phyloP scores from a whole-genome alignment of 768 basidiomycete genomes.

The Pleurotus sapidus region DNA sequence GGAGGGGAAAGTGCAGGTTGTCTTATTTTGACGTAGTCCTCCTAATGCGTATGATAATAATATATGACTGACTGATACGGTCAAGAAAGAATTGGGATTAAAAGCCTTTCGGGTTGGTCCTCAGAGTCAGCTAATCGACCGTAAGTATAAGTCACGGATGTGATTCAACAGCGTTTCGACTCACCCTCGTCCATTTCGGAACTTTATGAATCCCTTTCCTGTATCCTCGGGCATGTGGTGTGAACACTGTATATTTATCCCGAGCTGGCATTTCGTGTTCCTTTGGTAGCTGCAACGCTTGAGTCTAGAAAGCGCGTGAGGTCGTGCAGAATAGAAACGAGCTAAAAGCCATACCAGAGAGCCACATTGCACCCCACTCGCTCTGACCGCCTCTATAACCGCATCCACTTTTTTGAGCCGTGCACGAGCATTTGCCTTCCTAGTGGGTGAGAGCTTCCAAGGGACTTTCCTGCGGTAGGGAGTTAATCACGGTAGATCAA shows the following conservation, averaged over 20 bases:
- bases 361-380: slow-evolving; percentile 75
- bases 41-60: slow-evolving; percentile 10
- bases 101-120: slow-evolving; percentile 92
- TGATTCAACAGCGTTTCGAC: slow-evolving; percentile 20
- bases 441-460: slow-evolving; percentile 87
- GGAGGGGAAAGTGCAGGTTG: slow-evolving; percentile 75
- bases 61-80: slow-evolving; percentile 1
- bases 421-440: slow-evolving; percentile 88
- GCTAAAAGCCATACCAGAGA: slow-evolving; percentile 57
- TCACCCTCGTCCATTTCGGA: slow-evolving; percentile 93
- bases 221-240: slow-evolving; percentile 66
- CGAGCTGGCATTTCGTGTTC: slow-evolving; percentile 89
- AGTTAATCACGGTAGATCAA: slow-evolving; percentile 3
- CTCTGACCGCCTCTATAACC: slow-evolving; percentile 84
- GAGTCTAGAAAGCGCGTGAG: slow-evolving; percentile 38
- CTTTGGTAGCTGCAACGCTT: slow-evolving; percentile 82
- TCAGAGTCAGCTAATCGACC: slow-evolving; percentile 63
- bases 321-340: background rate
- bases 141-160: slow-evolving; percentile 2
- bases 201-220: slow-evolving; percentile 96
- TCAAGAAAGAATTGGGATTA: slow-evolving; percentile 31
- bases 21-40: slow-evolving; percentile 56
- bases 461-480: slow-evolving; percentile 76
- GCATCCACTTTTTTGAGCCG: slow-evolving; percentile 91
- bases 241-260: slow-evolving; percentile 96